A percentile compares a stretch with the other conserved stretches of the same genome.
Evolutionary conservation across 495 filamentous ascomycete genomes (phyloP).

Genomic region (Lepidopterella palustris): DNA sequence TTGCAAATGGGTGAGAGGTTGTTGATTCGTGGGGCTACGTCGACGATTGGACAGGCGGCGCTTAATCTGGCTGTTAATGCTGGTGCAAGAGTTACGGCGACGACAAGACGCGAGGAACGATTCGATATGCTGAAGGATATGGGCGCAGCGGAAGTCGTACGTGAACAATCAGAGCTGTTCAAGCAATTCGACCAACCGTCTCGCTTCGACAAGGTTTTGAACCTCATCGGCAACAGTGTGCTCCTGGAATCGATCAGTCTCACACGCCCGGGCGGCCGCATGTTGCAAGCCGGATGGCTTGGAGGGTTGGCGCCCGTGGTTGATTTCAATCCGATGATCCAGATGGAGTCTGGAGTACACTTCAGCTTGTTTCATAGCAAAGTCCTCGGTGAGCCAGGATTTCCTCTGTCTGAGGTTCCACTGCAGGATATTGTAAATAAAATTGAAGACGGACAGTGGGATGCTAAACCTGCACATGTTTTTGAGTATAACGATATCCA

Average conservation of each 20-base stretch:
- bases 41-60: constrained; percentile 42
- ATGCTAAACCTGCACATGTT: constrained; percentile 32
- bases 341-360: constrained; percentile 47
- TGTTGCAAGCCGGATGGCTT: constrained; percentile 42
- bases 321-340: constrained; percentile 44
- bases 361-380: constrained; percentile 46
- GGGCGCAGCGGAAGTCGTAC: constrained; percentile 32
- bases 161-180: constrained; percentile 28
- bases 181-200: background rate
- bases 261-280: constrained; percentile 35
- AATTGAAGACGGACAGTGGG: constrained; percentile 31
- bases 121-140: constrained; percentile 30
- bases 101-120: constrained; percentile 34
- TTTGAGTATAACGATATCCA: constrained; percentile 37
- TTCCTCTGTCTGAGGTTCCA: constrained; percentile 42
- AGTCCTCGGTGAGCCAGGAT: constrained; percentile 39
- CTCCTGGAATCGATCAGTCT: constrained; percentile 41
- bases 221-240: constrained; percentile 42
- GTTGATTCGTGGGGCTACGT: constrained; percentile 42
- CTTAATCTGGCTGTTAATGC: constrained; percentile 41
- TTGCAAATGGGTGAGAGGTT: constrained; percentile 34
- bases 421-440: constrained; percentile 39
- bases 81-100: constrained; percentile 40
- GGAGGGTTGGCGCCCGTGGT: constrained; percentile 43
- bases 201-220: constrained; percentile 41